Evolutionary conservation across 495 filamentous ascomycete genomes (phyloP).

Genomic region (Sordaria brevicollis): DNA sequence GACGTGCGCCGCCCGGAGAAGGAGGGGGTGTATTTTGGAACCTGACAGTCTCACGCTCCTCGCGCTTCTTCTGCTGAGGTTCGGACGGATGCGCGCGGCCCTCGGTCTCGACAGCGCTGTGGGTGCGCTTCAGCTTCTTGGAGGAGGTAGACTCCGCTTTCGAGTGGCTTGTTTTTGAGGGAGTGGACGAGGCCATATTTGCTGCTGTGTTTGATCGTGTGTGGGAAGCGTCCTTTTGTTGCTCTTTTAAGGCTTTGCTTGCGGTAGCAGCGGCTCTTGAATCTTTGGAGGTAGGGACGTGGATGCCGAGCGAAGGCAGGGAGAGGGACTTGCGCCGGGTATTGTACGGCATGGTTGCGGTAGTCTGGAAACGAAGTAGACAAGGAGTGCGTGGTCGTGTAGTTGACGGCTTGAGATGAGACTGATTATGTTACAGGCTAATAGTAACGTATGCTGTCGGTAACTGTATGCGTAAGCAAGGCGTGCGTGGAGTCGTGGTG

Average conservation of each 20-base stretch:
- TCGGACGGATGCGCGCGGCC: slow-evolving; percentile 37
- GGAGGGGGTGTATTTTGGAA: slow-evolving; percentile 67
- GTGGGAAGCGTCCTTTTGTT: slow-evolving; percentile 13
- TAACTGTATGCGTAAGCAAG: neutral
- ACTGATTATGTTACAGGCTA: neutral
- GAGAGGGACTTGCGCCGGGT: slow-evolving; percentile 96
- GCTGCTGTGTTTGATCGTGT: slow-evolving; percentile 15
- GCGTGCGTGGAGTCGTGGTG: neutral
- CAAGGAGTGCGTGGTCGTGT: neutral
- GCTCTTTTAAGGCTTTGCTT: slow-evolving; percentile 17
- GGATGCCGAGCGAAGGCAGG: slow-evolving; percentile 84
- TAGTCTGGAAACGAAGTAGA: neutral
- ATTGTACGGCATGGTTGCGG: slow-evolving; percentile 78
- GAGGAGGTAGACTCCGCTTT: slow-evolving; percentile 31
- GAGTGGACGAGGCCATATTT: slow-evolving; percentile 35
- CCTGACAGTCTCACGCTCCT: slow-evolving; percentile 45
- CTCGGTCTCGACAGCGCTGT: slow-evolving; percentile 42
- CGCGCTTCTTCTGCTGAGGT: slow-evolving; percentile 32
- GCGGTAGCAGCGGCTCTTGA: slow-evolving; percentile 42
- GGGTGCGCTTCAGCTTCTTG: slow-evolving; percentile 83
- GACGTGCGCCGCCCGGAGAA: slow-evolving; percentile 44
- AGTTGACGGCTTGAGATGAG: neutral
- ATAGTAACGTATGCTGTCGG: neutral
- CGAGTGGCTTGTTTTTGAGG: neutral
- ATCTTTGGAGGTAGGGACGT: slow-evolving; percentile 61